These are phyloP conservation scores for Leccinum incarnatum DNA, from an alignment of 768 basidiomycete species.

Conservation along the genomic window DNA sequence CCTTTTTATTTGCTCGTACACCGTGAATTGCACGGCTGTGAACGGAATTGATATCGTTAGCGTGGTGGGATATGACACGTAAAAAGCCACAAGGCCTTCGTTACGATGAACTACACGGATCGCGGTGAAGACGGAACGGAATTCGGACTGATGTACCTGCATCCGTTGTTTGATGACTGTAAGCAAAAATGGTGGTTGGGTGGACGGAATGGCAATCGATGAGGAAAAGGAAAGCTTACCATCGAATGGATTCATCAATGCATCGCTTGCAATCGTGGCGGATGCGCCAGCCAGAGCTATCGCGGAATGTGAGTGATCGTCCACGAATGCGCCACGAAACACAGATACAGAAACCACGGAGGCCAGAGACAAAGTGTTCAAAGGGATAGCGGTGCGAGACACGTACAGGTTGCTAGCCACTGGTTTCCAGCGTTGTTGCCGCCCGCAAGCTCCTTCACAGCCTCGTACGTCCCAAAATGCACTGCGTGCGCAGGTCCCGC, in stretches of 20 bases:
- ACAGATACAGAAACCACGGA: not conserved
- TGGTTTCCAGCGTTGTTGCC: constrained; percentile 78
- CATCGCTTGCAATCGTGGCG: constrained; percentile 93
- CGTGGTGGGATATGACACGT: constrained; percentile 98
- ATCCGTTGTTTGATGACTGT: constrained; percentile 98
- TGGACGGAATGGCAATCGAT: constrained; percentile 3
- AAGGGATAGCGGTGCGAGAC: constrained; percentile 1
- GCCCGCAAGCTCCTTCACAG: constrained; percentile 88
- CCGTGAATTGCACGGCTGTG: constrained; percentile 96
- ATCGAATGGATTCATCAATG: constrained; percentile 99
- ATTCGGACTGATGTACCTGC: constrained; percentile 94
- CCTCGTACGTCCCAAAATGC: constrained; percentile 95
- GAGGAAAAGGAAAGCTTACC: constrained; percentile 50
- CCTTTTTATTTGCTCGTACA: constrained; percentile 90
- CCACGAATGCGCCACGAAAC: not conserved
- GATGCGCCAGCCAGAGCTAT: constrained; percentile 89
- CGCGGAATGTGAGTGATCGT: constrained; percentile 12
- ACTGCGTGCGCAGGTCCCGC: constrained; percentile 98
- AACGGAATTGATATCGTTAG: constrained; percentile 96
- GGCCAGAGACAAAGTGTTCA: not conserved
- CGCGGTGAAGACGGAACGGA: constrained; percentile 83
- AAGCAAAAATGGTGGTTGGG: constrained; percentile 17
- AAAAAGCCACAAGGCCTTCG: constrained; percentile 91
- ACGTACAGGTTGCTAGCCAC: constrained; percentile 85
- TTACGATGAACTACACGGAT: constrained; percentile 78